These are phyloP conservation scores for Rhizomucor pusillus DNA, from an alignment of 371 early-diverging fungal species.

Conservation along the genomic window DNA sequence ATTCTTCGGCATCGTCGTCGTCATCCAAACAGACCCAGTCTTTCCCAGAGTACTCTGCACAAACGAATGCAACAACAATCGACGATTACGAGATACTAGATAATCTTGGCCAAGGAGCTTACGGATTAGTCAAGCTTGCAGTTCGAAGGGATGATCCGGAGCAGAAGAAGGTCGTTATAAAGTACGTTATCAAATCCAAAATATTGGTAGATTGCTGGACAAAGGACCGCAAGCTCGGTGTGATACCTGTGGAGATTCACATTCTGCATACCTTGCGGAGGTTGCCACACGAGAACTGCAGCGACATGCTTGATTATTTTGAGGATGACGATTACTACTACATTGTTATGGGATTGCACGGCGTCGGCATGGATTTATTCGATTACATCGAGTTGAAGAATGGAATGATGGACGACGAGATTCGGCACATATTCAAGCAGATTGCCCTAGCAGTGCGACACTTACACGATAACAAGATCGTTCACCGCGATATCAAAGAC, in stretches of 20 bases:
- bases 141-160: constrained; percentile 15
- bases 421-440: constrained; percentile 61
- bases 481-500: constrained; percentile 79
- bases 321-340: constrained; percentile 71
- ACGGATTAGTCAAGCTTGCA: constrained; percentile 68
- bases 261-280: constrained; percentile 61
- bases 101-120: constrained; percentile 71
- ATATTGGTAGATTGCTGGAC: constrained; percentile 73
- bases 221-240: constrained; percentile 59
- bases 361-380: constrained; percentile 69
- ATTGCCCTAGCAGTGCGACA: constrained; percentile 64
- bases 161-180: constrained; percentile 65
- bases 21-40: constrained; percentile 1
- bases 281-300: constrained; percentile 61
- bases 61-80: constrained; percentile 42
- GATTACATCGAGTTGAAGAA: constrained; percentile 72
- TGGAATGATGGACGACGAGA: constrained; percentile 53
- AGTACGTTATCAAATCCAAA: constrained; percentile 75
- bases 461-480: constrained; percentile 68
- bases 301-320: constrained; percentile 64
- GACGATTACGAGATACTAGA: constrained; percentile 63
- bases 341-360: constrained; percentile 65
- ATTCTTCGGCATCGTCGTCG: neutral
- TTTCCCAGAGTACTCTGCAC: constrained; percentile 39
- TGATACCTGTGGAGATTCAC: constrained; percentile 70